Conservation (phyloP, 768 basidiomycete species). For the Pisolithus orientalis region DNA sequence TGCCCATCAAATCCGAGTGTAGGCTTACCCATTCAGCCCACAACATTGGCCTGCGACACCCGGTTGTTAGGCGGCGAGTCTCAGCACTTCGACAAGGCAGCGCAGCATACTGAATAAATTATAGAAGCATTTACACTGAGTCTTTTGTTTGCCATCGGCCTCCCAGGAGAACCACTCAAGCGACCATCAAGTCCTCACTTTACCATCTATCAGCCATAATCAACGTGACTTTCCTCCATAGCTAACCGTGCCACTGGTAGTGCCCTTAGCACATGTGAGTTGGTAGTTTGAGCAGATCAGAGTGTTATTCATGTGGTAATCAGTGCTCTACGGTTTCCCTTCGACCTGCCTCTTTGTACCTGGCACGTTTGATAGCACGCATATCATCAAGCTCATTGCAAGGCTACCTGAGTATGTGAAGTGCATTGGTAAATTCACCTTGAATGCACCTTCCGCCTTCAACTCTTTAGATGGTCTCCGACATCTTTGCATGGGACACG, state of each 20-base stretch:
- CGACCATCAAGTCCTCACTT: slow-evolving; percentile 95
- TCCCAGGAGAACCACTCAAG: slow-evolving; percentile 63
- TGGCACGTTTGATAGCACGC: slow-evolving; percentile 68
- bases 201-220: slow-evolving; percentile 93
- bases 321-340: slow-evolving; percentile 85
- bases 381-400: slow-evolving; percentile 67
- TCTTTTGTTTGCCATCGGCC: slow-evolving; percentile 53
- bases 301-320: neutral
- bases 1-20: neutral
- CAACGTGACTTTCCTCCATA: slow-evolving; percentile 87
- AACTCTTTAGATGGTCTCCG: slow-evolving; percentile 88
- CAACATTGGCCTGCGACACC: slow-evolving; percentile 28
- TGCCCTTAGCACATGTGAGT: slow-evolving; percentile 72
- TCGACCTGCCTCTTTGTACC: slow-evolving; percentile 84
- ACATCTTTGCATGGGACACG: slow-evolving; percentile 84
- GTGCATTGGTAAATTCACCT: slow-evolving; percentile 64
- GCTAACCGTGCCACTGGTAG: slow-evolving; percentile 82
- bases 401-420: slow-evolving; percentile 74
- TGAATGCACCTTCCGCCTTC: slow-evolving; percentile 87
- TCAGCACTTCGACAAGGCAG: slow-evolving; percentile 4
- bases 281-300: neutral
- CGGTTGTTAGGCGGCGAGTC: slow-evolving; percentile 37
- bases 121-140: slow-evolving; percentile 56
- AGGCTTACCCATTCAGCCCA: slow-evolving; percentile 26
- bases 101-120: slow-evolving; percentile 1